These are phyloP conservation scores for Lactifluus volemus DNA, from an alignment of 768 basidiomycete species.

Conservation along the genomic window DNA sequence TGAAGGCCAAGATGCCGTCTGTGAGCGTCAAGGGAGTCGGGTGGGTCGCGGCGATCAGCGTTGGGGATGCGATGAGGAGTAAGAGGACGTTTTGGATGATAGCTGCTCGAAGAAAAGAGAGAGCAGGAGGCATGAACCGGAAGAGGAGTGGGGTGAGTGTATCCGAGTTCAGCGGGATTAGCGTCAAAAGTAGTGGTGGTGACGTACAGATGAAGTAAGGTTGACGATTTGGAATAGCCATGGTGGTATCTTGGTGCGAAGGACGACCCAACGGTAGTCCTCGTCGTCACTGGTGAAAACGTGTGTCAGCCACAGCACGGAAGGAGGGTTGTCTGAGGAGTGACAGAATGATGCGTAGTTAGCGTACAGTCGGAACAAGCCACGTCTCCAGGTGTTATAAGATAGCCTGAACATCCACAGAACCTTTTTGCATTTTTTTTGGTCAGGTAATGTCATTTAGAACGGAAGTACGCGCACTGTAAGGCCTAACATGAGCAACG, in stretches of 20 bases:
- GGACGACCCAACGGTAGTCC: constrained; percentile 86
- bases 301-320: neutral
- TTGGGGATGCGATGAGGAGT: constrained; percentile 56
- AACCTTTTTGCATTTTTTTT: constrained; percentile 22
- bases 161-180: neutral
- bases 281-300: constrained; percentile 52
- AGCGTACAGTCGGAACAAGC: constrained; percentile 62
- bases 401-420: constrained; percentile 64
- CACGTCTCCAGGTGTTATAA: constrained; percentile 80
- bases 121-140: neutral
- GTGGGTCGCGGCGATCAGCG: constrained; percentile 45
- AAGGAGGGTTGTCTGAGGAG: neutral
- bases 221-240: constrained; percentile 55
- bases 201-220: constrained; percentile 58
- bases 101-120: constrained; percentile 30
- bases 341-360: neutral
- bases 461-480: constrained; percentile 33
- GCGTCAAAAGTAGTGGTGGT: neutral
- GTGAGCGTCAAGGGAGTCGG: constrained; percentile 43
- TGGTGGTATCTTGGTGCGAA: constrained; percentile 50
- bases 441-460: neutral
- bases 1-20: constrained; percentile 52
- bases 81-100: constrained; percentile 76
- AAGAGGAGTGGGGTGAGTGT: neutral
- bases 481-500: constrained; percentile 65